These are phyloP conservation scores for Suhomyces xylopsoci DNA, from an alignment of 805 yeast genomes.

Conservation along the genomic window DNA sequence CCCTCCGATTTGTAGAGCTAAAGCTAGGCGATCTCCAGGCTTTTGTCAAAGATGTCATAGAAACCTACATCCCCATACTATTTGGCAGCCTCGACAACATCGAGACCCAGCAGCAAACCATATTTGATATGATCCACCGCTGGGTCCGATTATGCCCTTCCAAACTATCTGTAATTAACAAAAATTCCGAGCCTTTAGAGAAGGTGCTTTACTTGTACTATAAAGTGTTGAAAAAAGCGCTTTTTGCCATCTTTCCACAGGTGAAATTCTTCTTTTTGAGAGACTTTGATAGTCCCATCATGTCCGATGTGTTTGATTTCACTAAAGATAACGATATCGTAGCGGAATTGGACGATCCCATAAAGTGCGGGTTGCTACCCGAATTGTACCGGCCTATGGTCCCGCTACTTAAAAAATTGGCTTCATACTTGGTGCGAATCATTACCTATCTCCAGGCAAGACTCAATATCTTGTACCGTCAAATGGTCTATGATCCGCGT, in stretches of 20 bases:
- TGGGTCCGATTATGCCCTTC: constrained; percentile 38
- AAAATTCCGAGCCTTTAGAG: constrained; percentile 28
- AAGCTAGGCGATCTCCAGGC: constrained; percentile 22
- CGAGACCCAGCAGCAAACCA: constrained; percentile 28
- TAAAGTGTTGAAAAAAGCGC: constrained; percentile 30
- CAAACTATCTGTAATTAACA: constrained; percentile 20
- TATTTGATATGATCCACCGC: constrained; percentile 31
- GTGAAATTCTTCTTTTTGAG: constrained; percentile 37
- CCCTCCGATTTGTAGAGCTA: constrained; percentile 16
- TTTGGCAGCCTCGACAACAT: constrained; percentile 21
- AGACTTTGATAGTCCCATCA: constrained; percentile 41
- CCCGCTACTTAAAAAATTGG: constrained; percentile 16
- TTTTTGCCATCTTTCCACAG: constrained; percentile 37
- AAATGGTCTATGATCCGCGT: constrained; percentile 22
- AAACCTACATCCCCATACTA: constrained; percentile 26
- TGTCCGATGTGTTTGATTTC: constrained; percentile 31
- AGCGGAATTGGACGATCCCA: constrained; percentile 18
- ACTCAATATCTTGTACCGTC: constrained; percentile 25
- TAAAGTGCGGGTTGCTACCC: neutral
- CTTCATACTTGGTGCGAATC: constrained; percentile 32
- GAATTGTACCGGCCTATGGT: constrained; percentile 12
- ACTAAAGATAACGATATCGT: constrained; percentile 22
- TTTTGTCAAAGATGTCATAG: constrained; percentile 23
- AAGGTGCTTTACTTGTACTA: constrained; percentile 30
- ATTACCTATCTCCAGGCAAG: constrained; percentile 29